These are phyloP conservation scores for Flagelloscypha sp. DNA, from an alignment of 768 basidiomycete genomes.

Conservation along the genomic window DNA sequence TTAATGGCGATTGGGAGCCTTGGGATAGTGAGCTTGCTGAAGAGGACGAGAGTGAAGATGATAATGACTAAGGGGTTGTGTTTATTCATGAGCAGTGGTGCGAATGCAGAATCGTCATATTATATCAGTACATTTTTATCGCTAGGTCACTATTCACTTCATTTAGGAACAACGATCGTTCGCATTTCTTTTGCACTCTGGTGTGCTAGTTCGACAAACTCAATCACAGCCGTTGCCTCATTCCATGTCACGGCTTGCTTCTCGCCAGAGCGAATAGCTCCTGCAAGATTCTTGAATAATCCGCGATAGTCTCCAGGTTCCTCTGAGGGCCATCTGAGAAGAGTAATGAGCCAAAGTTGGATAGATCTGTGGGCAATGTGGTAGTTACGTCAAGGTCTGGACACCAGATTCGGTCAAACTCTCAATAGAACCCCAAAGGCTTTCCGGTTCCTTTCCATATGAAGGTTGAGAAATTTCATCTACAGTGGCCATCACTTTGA, in stretches of 20 bases:
- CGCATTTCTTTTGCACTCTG: conserved; percentile 55
- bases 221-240: conserved; percentile 62
- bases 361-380: conserved; percentile 18
- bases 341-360: conserved; percentile 18
- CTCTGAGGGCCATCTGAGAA: conserved; percentile 52
- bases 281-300: conserved; percentile 60
- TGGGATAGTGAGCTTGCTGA: no score
- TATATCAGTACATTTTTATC: no score
- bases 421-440: conserved; percentile 56
- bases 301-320: conserved; percentile 50
- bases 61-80: no score
- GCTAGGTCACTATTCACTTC: no score
- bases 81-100: no score
- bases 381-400: conserved; percentile 24
- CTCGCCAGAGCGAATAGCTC: conserved; percentile 46
- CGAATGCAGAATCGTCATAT: no score
- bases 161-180: conserved; percentile 28
- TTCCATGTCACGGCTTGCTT: conserved; percentile 62
- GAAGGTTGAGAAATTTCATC: conserved; percentile 32
- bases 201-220: conserved; percentile 70
- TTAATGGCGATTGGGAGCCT: no score
- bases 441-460: conserved; percentile 58
- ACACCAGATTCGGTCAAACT: conserved; percentile 39
- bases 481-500: conserved; percentile 47
- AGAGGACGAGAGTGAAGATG: no score